Conservation (phyloP, 1,284 basidiomycete genomes). For the Wallemia hederae region DNA sequence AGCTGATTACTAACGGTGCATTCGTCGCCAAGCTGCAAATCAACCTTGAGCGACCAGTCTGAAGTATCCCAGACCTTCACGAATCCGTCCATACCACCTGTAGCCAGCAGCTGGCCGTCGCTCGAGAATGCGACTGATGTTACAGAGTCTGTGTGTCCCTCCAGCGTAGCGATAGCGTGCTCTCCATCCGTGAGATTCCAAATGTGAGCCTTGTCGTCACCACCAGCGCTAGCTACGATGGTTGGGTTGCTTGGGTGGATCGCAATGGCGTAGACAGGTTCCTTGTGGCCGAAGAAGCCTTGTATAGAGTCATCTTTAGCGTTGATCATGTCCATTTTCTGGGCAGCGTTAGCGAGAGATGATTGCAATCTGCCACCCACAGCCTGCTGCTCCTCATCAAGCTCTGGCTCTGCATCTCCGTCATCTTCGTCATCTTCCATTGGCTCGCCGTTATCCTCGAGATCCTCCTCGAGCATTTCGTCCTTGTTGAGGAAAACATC, state of each 20-base stretch:
- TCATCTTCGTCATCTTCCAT: constrained; percentile 7
- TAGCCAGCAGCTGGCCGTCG: constrained; percentile 74
- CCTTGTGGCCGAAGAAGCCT: constrained; percentile 16
- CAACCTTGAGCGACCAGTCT: constrained; percentile 74
- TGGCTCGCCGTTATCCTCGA: constrained; percentile 3
- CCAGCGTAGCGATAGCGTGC: constrained; percentile 40
- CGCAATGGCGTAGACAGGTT: constrained; percentile 51
- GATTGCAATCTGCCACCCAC: not conserved
- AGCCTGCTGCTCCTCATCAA: constrained; percentile 12
- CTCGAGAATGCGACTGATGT: constrained; percentile 39
- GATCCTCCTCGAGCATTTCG: constrained; percentile 9
- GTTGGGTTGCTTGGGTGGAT: constrained; percentile 42
- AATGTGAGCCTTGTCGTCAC: constrained; percentile 81
- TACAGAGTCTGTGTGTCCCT: constrained; percentile 79
- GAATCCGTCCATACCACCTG: constrained; percentile 89
- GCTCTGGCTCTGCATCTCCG: constrained; percentile 6
- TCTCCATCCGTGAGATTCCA: constrained; percentile 68
- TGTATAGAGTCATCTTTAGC: constrained; percentile 14
- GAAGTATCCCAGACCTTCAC: constrained; percentile 69
- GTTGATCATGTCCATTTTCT: not conserved
- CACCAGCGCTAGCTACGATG: constrained; percentile 68
- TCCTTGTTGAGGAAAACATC: constrained; percentile 8
- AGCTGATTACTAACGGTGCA: constrained; percentile 36
- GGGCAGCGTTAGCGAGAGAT: not conserved
- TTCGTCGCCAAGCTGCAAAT: constrained; percentile 78